Percentiles rank a stretch among this genome's conserved stretches.
Conservation (phyloP, 2,329 filamentous ascomycete genomes). For the Aureobasidium sp. region DNA sequence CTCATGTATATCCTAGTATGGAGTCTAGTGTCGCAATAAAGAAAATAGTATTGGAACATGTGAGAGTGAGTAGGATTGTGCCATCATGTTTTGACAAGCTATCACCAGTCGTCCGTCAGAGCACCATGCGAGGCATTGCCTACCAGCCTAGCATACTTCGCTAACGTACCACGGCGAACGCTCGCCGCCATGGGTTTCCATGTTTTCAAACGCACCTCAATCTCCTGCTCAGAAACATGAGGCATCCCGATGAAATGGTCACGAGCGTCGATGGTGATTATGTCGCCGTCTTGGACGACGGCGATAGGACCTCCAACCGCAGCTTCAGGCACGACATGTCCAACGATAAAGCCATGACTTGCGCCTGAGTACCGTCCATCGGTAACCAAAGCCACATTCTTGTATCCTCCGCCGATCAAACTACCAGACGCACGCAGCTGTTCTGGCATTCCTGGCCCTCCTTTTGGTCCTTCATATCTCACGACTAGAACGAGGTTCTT, state of each 20-base stretch:
- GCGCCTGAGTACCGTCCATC: slow-evolving; percentile 84
- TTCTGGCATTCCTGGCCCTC: slow-evolving; percentile 79
- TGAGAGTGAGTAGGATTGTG: too few relatives aligned
- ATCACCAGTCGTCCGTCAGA: too few relatives aligned
- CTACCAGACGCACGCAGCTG: slow-evolving; percentile 78
- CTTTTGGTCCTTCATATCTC: slow-evolving; percentile 86
- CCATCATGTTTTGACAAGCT: too few relatives aligned
- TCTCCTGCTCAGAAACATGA: slow-evolving; percentile 75
- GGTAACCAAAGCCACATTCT: slow-evolving; percentile 77
- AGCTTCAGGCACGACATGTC: slow-evolving; percentile 89
- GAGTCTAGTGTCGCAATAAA: too few relatives aligned
- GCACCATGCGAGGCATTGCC: slow-evolving; percentile 92
- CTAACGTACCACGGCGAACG: slow-evolving; percentile 85
- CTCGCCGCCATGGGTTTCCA: slow-evolving; percentile 78
- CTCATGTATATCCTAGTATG: too few relatives aligned
- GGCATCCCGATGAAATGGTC: slow-evolving; percentile 74
- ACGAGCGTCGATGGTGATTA: slow-evolving; percentile 84
- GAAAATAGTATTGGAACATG: too few relatives aligned
- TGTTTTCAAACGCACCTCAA: slow-evolving; percentile 65
- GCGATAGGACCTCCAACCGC: slow-evolving; percentile 88
- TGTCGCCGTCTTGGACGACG: slow-evolving; percentile 83
- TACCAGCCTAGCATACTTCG: slow-evolving; percentile 90
- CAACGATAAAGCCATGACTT: slow-evolving; percentile 88
- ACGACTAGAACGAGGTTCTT: slow-evolving; percentile 93
- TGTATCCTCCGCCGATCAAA: slow-evolving; percentile 78